Percentiles rank a stretch among this genome's conserved stretches.
Conservation (phyloP, 192 early-diverging fungal species). For the Gigaspora rosea region DNA sequence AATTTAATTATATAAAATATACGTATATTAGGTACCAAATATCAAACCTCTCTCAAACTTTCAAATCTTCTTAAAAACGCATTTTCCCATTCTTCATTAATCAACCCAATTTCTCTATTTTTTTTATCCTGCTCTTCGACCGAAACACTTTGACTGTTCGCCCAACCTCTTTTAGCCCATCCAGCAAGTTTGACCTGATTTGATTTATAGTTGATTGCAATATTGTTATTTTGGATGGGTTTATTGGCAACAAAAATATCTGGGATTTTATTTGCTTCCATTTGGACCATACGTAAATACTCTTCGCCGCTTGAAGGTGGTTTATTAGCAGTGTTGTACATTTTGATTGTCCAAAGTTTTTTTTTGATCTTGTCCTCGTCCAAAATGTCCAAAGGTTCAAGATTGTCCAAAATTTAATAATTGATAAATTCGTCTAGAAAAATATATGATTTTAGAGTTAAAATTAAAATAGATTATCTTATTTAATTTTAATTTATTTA, state of each 20-base stretch:
- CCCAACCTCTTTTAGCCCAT: slow-evolving; percentile 33
- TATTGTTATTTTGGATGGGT: background rate
- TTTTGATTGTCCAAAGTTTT: too few species aligned
- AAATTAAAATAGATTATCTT: too few species aligned
- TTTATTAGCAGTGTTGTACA: background rate
- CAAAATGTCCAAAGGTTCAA: too few species aligned
- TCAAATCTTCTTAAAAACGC: slow-evolving; percentile 19
- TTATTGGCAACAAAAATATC: background rate
- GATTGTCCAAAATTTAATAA: too few species aligned
- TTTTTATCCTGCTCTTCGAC: background rate
- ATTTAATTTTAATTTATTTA: too few species aligned
- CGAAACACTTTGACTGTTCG: background rate
- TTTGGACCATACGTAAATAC: slow-evolving; percentile 28
- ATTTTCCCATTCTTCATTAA: slow-evolving; percentile 27
- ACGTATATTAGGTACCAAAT: background rate
- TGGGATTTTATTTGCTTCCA: slow-evolving; percentile 25
- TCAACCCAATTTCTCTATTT: background rate
- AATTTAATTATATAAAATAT: background rate
- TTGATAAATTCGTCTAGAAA: too few species aligned
- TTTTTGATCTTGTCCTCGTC: too few species aligned
- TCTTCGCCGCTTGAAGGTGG: slow-evolving; percentile 28
- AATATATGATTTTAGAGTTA: too few species aligned
- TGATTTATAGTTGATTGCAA: background rate
- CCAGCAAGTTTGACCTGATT: background rate
- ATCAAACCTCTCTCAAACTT: slow-evolving; percentile 4